phyloP scores from a whole-genome alignment of 176 grass and related monocot species.

The Phragmites australis region DNA sequence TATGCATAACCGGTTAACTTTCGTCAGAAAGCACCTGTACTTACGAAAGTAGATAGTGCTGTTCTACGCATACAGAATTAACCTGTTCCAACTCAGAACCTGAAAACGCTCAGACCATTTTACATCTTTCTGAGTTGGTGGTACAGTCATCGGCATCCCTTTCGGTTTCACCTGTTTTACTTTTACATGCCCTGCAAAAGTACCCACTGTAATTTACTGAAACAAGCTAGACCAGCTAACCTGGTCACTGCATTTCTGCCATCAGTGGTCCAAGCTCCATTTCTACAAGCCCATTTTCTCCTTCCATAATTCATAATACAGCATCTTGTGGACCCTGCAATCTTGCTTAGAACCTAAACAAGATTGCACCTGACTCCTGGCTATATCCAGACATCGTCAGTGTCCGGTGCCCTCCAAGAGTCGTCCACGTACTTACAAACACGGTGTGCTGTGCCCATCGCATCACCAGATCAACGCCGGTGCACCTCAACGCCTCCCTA shows the following conservation, averaged over 20 bases:
- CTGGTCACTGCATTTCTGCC: neutral
- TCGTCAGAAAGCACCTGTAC: neutral
- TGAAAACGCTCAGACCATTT: neutral
- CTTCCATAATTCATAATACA: neutral
- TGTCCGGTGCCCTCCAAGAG: neutral
- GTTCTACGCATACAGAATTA: neutral
- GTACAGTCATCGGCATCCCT: neutral
- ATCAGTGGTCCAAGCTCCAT: neutral
- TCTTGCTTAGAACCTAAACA: neutral
- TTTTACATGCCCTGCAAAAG: neutral
- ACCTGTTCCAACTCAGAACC: slow-evolving; percentile 1
- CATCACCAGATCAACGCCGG: neutral
- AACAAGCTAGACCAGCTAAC: neutral
- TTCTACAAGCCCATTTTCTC: neutral
- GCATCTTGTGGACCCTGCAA: neutral
- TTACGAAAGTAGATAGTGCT: slow-evolving; percentile 30
- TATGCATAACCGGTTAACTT: neutral
- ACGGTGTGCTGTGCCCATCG: neutral
- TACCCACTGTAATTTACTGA: neutral
- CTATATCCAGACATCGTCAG: neutral
- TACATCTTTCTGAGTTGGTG: neutral
- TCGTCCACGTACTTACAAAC: neutral
- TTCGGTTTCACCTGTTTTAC: neutral
- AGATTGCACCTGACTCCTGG: slow-evolving; percentile 19
- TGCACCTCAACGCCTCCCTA: neutral